A percentile compares a stretch with the other conserved stretches of the same genome.
Evolutionary conservation across 768 basidiomycete species (phyloP).

Genomic region (Botryobasidium botryosum): DNA sequence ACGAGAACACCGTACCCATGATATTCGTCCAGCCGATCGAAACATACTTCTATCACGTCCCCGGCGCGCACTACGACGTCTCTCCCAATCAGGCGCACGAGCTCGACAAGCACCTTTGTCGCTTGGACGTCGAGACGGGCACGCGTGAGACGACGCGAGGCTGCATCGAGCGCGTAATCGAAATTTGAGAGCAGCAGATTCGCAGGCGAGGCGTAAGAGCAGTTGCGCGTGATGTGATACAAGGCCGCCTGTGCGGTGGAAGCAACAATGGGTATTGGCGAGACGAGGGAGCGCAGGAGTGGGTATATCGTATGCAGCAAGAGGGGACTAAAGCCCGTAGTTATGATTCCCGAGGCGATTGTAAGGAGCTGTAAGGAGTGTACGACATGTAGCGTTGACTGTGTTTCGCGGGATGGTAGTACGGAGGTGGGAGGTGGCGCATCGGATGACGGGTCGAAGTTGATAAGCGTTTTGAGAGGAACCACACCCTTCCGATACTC

Average conservation of each 20-base stretch:
- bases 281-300: conserved; percentile 70
- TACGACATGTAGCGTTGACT: conserved; percentile 50
- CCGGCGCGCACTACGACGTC: conserved; percentile 79
- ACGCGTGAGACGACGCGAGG: conserved; percentile 65
- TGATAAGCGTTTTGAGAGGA: conserved; percentile 34
- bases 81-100: conserved; percentile 72
- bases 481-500: conserved; percentile 53
- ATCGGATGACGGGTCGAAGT: conserved; percentile 16
- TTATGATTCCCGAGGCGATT: conserved; percentile 50
- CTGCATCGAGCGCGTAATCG: conserved; percentile 86
- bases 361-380: conserved; percentile 63
- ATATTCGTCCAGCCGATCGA: conserved; percentile 88
- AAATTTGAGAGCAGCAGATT: conserved; percentile 88
- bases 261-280: conserved; percentile 46
- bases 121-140: conserved; percentile 77
- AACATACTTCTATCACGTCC: conserved; percentile 94
- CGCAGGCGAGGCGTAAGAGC: conserved; percentile 76
- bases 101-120: conserved; percentile 68
- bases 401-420: conserved; percentile 17
- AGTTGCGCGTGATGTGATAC: conserved; percentile 46
- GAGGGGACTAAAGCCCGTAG: conserved; percentile 49
- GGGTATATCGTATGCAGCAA: conserved; percentile 75
- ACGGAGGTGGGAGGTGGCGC: conserved; percentile 16
- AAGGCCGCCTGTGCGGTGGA: conserved; percentile 64
- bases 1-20: conserved; percentile 83